Conservation (phyloP, 164 flowering plant species). For the Pachysandra terminalis region DNA sequence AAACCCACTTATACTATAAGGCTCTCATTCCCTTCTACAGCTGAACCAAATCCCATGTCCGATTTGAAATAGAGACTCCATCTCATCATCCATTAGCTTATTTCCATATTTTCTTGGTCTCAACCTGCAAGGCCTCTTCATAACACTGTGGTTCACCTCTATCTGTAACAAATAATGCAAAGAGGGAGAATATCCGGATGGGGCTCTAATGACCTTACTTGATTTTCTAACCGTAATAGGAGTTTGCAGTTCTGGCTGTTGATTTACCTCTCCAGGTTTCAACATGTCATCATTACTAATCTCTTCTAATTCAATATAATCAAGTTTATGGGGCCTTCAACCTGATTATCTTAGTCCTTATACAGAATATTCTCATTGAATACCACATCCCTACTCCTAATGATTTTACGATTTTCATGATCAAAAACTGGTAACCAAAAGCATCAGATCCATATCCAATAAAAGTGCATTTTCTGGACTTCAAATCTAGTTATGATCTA, state of each 20-base stretch:
- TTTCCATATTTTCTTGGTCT: no score
- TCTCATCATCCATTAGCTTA: conserved; percentile 5
- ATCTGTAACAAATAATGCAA: neutral
- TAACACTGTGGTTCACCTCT: conserved; percentile 1
- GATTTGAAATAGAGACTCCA: neutral
- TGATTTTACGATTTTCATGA: neutral
- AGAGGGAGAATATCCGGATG: neutral
- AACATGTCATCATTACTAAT: no score
- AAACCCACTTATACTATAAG: conserved; percentile 6
- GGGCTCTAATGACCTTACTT: neutral
- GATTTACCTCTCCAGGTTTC: no score
- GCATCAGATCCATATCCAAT: neutral
- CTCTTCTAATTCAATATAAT: no score
- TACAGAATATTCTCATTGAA: no score
- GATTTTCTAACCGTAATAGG: neutral
- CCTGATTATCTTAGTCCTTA: neutral
- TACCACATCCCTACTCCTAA: no score
- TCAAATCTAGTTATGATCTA: neutral
- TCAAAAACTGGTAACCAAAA: conserved; percentile 1
- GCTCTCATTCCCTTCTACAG: neutral
- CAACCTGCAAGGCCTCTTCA: conserved; percentile 6
- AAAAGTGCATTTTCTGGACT: conserved; percentile 1
- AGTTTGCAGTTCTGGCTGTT: neutral
- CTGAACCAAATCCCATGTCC: conserved; percentile 2
- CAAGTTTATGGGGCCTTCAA: neutral